These are phyloP conservation scores for Pythium dissotocum DNA, from an alignment of 352 stramenopile species.

Conservation along the genomic window DNA sequence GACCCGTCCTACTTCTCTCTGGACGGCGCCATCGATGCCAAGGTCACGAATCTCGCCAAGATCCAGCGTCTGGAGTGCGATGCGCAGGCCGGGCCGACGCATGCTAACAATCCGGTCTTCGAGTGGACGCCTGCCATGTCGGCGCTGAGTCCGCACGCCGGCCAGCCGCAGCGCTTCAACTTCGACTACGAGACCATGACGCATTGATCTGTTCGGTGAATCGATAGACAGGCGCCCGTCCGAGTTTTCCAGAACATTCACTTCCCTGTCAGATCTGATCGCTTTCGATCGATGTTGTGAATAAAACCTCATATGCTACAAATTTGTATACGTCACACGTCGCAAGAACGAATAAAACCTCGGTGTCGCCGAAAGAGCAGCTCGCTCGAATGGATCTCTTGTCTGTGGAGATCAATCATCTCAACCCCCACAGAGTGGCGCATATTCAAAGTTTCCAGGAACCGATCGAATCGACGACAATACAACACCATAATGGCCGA, in stretches of 20 bases:
- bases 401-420: constrained; percentile 1
- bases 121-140: constrained; percentile 49
- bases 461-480: constrained; percentile 10
- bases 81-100: constrained; percentile 62
- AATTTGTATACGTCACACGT: constrained; percentile 14
- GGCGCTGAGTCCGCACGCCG: constrained; percentile 27
- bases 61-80: constrained; percentile 44
- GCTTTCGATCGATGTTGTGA: constrained; percentile 2
- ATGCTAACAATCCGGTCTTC: constrained; percentile 54
- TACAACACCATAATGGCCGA: constrained; percentile 17
- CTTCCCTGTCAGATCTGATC: constrained; percentile 19
- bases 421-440: no score
- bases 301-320: constrained; percentile 26
- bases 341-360: constrained; percentile 26
- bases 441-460: constrained; percentile 23
- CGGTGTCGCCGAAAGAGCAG: not conserved
- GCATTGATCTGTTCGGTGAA: constrained; percentile 17
- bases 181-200: constrained; percentile 48
- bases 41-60: constrained; percentile 52
- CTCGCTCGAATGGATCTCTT: constrained; percentile 13
- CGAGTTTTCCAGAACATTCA: constrained; percentile 52
- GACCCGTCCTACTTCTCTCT: constrained; percentile 39
- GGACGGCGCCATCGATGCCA: constrained; percentile 71
- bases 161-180: constrained; percentile 42
- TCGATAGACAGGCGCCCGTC: not conserved